Evolutionary conservation across 208 protist genomes (phyloP).

Genomic region (Entamoeba histolytica): DNA sequence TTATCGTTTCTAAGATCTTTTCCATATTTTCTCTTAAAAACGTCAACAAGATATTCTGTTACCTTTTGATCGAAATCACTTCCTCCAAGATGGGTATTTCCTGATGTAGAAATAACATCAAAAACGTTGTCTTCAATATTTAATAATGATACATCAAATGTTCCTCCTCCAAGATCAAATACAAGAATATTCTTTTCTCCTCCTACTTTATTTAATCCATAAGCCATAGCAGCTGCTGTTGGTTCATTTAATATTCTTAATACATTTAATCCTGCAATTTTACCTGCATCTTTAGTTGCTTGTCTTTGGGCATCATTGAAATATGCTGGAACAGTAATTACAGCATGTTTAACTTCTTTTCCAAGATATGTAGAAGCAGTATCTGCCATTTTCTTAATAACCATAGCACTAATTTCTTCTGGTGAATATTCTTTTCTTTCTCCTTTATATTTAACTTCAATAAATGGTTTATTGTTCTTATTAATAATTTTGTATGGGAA

Average conservation of each 20-base stretch:
- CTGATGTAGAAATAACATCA: conserved; percentile 7
- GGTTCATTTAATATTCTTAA: conserved; percentile 99
- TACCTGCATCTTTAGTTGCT: conserved; percentile 66
- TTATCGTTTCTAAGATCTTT: neutral
- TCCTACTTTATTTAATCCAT: conserved; percentile 57
- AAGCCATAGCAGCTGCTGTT: conserved; percentile 92
- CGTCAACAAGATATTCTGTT: conserved; percentile 73
- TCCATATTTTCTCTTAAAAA: conserved; percentile 27
- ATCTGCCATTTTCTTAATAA: conserved; percentile 30
- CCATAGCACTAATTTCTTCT: conserved; percentile 30
- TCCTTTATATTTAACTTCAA: conserved; percentile 22
- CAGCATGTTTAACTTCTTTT: conserved; percentile 16
- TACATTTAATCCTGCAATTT: conserved; percentile 70
- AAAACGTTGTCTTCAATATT: conserved; percentile 92
- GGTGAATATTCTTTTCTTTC: conserved; percentile 11
- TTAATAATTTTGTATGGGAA: conserved; percentile 60
- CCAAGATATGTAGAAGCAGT: conserved; percentile 29
- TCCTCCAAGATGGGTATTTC: conserved; percentile 2
- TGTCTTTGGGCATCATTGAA: conserved; percentile 77
- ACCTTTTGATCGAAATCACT: conserved; percentile 33
- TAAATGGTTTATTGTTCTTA: conserved; percentile 43
- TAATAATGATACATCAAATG: conserved; percentile 80
- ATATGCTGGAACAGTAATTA: conserved; percentile 59
- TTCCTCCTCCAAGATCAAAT: no score
- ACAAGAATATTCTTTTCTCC: conserved; percentile 36